Base-by-base conservation (phyloP, 306 rosid genomes). In the Casuarina cunninghamiana region DNA sequence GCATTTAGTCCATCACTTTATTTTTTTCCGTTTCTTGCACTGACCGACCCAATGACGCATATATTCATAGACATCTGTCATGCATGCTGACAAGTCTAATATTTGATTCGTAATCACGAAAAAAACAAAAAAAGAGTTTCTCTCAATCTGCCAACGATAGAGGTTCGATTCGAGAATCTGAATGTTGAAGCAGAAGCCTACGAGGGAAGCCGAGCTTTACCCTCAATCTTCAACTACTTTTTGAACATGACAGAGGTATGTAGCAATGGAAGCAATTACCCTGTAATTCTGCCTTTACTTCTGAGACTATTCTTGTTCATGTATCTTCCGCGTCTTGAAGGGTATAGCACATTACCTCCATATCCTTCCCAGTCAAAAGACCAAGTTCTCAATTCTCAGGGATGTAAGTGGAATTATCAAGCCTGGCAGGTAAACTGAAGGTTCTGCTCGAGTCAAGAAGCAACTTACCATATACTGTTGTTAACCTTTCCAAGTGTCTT, bases 351-450 rank as follows among this genome's bases (percentile, higher is more conserved):
- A 70, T 73, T 63, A 70, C 45, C 74, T 85, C 68, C 83, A 80
- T 71, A 39, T 87, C 19, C 72, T 85, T 55, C 79, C 87, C 44
- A 83, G 73, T 45, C 78, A 62, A 80, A 85, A 72, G 44, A 81
- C 83, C 10, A 86, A 80, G 51, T 0, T 85, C 67, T 78, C 72
- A 71, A 91, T 95, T 35, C 93, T 95, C 7, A 78, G 78, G 71
- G 89, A 91, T 86, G 85, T 84, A 54, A 88, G 86, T 83, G 98
- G 98, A 83, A 87, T 89, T 9, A 79, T 95, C 80, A 92, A 86
- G 78, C 98, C 98, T 32, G 79, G 88, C 8, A 92, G 94, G 98
- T 89, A 76, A 42, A 5, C 53, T 67, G 96, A 82, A 86, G 44
- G n/a, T 10, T 12, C 10, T 38, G 37, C 8, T 65, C 2, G 45